phyloP scores from a whole-genome alignment of 495 filamentous ascomycete species.

The Aspergillus sparsus region DNA sequence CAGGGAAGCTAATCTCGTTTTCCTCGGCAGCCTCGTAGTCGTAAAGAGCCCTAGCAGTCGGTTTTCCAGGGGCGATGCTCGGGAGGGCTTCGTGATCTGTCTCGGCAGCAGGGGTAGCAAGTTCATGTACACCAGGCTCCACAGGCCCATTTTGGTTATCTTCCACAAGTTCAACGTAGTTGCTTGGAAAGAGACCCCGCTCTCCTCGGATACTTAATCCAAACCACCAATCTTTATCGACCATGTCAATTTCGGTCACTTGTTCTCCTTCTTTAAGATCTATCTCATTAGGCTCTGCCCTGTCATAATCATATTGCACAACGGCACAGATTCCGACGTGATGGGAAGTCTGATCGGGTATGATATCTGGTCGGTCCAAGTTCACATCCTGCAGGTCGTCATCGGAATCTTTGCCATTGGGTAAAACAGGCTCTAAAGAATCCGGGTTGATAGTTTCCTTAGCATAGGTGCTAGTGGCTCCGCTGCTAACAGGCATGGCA shows the following conservation, averaged over 20 bases:
- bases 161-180: constrained; percentile 88
- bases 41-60: constrained; percentile 81
- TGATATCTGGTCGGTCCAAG: constrained; percentile 61
- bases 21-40: constrained; percentile 98
- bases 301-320: constrained; percentile 94
- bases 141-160: constrained; percentile 40
- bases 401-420: constrained; percentile 62
- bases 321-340: constrained; percentile 66
- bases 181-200: constrained; percentile 88
- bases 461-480: constrained; percentile 50
- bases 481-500: constrained; percentile 79
- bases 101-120: constrained; percentile 33
- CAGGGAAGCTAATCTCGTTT: constrained; percentile 93
- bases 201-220: constrained; percentile 81
- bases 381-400: constrained; percentile 65
- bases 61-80: constrained; percentile 35
- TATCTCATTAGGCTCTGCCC: constrained; percentile 94
- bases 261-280: constrained; percentile 87
- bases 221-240: constrained; percentile 97
- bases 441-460: constrained; percentile 51
- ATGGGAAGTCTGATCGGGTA: constrained; percentile 34
- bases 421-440: constrained; percentile 41
- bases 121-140: constrained; percentile 29
- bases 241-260: constrained; percentile 96
- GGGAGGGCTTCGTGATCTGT: constrained; percentile 27